A percentile compares a stretch with the other conserved stretches of the same genome.
Conservation (phyloP, 2,329 filamentous ascomycete species). For the Blumeria graminis region DNA sequence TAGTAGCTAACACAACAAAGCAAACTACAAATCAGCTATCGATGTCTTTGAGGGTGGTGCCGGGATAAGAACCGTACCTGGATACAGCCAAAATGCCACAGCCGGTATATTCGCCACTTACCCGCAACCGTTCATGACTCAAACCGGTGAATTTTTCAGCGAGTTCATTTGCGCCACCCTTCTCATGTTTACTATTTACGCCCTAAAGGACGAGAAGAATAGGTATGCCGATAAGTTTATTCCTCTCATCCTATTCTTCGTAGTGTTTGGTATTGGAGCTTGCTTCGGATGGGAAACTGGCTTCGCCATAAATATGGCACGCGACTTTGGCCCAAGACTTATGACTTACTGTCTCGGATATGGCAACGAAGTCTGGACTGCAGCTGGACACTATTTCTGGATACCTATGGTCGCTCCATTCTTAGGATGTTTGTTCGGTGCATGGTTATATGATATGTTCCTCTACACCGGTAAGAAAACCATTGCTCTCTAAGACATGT, state of each 20-base stretch:
- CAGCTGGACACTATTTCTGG: slow-evolving; percentile 51
- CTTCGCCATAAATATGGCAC: slow-evolving; percentile 49
- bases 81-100: slow-evolving; percentile 19
- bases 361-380: slow-evolving; percentile 39
- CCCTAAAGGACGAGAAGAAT: slow-evolving; percentile 35
- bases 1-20: slow-evolving; percentile 10
- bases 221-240: slow-evolving; percentile 25
- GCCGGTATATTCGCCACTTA: slow-evolving; percentile 54
- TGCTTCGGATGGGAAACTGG: slow-evolving; percentile 58
- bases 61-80: slow-evolving; percentile 34
- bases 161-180: slow-evolving; percentile 45
- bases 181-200: slow-evolving; percentile 50
- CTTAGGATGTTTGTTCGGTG: slow-evolving; percentile 36
- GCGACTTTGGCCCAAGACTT: slow-evolving; percentile 44
- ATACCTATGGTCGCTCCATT: slow-evolving; percentile 51
- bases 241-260: slow-evolving; percentile 42
- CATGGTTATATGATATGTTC: slow-evolving; percentile 42
- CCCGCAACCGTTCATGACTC: slow-evolving; percentile 36
- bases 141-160: slow-evolving; percentile 43
- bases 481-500: neutral
- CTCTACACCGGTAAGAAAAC: slow-evolving; percentile 17
- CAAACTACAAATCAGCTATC: slow-evolving; percentile 41
- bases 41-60: slow-evolving; percentile 38
- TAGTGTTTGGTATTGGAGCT: slow-evolving; percentile 50
- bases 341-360: slow-evolving; percentile 46